Conservation (phyloP, 2,329 filamentous ascomycete species). For the Fusarium tuaranense region DNA sequence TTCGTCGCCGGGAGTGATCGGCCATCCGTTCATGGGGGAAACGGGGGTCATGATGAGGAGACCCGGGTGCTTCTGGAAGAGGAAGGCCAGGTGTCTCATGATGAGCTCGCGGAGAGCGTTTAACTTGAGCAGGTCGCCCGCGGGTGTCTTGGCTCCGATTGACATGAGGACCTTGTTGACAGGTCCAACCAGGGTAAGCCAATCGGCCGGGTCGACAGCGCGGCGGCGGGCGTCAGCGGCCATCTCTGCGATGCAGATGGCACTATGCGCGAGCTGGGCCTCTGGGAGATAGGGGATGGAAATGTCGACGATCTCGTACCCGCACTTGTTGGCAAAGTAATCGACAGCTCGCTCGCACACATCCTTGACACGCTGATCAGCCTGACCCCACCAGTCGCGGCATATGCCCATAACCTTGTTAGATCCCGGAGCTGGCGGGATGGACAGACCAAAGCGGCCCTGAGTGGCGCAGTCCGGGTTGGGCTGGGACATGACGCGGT, state of each 20-base stretch:
- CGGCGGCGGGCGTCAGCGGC: constrained; percentile 59
- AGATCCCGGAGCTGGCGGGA: constrained; percentile 54
- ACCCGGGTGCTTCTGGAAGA: constrained; percentile 79
- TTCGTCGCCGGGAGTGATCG: constrained; percentile 67
- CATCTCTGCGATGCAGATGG: constrained; percentile 82
- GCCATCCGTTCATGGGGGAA: constrained; percentile 81
- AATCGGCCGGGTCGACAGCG: constrained; percentile 58
- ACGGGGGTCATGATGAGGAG: constrained; percentile 85
- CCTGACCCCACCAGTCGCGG: constrained; percentile 59
- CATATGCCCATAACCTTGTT: constrained; percentile 79
- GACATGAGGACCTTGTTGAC: constrained; percentile 78
- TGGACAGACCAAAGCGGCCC: constrained; percentile 70
- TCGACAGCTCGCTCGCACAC: constrained; percentile 73
- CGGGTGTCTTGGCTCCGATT: constrained; percentile 72
- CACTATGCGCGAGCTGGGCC: constrained; percentile 80
- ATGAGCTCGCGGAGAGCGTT: constrained; percentile 79
- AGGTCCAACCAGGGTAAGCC: constrained; percentile 68
- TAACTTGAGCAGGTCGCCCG: constrained; percentile 77
- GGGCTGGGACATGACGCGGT: constrained; percentile 81
- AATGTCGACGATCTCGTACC: constrained; percentile 68
- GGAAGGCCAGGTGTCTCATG: constrained; percentile 80
- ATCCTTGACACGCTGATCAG: constrained; percentile 72
- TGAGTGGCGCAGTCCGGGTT: constrained; percentile 73
- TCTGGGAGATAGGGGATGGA: constrained; percentile 74
- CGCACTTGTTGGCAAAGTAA: constrained; percentile 63